phyloP scores from a whole-genome alignment of 257 asterid species.

The Oldenlandia corymbosa region DNA sequence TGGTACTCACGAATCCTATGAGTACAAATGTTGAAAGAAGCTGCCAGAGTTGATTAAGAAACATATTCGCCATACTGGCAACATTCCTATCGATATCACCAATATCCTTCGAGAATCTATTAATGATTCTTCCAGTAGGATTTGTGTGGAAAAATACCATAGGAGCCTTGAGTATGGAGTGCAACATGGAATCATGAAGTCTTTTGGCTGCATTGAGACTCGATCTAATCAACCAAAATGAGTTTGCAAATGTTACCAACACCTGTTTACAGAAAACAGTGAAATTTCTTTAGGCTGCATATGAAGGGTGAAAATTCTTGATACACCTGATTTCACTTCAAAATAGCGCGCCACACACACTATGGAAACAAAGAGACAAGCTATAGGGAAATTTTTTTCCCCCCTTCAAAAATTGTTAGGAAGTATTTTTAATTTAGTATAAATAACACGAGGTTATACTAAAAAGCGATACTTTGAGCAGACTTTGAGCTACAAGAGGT shows the following conservation, averaged over 20 bases:
- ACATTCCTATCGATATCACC: slow-evolving; percentile 88
- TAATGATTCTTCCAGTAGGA: slow-evolving; percentile 86
- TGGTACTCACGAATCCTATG: slow-evolving; percentile 86
- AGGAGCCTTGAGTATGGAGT: slow-evolving; percentile 84
- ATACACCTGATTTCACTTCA: background rate
- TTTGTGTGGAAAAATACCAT: slow-evolving; percentile 96
- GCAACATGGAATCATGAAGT: slow-evolving; percentile 71
- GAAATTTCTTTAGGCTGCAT: background rate
- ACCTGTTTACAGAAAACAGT: slow-evolving; percentile 37
- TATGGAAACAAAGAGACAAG: background rate
- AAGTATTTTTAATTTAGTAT: no score
- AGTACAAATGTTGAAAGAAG: slow-evolving; percentile 86
- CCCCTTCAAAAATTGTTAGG: no score
- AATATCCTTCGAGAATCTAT: slow-evolving; percentile 84
- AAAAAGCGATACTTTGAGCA: no score
- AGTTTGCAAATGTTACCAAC: slow-evolving; percentile 57
- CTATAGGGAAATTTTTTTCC: background rate
- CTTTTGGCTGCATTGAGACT: slow-evolving; percentile 83
- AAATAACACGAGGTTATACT: no score
- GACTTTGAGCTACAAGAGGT: no score
- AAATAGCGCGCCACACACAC: no score
- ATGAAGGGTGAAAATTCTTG: background rate
- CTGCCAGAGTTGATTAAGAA: slow-evolving; percentile 69
- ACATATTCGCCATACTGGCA: slow-evolving; percentile 66
- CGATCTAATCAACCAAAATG: slow-evolving; percentile 87